These are phyloP conservation scores for Colletotrichum scovillei DNA, from an alignment of 2,329 filamentous ascomycete species.

Conservation along the genomic window DNA sequence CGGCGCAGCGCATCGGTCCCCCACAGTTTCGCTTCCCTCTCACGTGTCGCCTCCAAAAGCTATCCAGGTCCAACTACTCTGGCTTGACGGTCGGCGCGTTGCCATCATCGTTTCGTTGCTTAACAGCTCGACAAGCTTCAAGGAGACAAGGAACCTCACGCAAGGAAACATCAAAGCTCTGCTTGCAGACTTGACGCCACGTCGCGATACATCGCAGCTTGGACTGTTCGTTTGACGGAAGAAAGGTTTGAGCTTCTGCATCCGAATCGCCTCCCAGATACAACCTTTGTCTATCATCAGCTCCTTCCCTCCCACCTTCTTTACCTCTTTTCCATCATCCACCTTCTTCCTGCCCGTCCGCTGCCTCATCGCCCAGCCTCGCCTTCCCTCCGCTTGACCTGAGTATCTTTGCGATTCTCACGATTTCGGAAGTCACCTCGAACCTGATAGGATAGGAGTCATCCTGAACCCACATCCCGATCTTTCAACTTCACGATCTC, in stretches of 20 bases:
- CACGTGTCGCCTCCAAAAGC: conserved; percentile 30
- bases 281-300: conserved; percentile 37
- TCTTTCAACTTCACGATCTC: conserved; percentile 34
- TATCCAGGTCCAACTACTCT: conserved; percentile 8
- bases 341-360: conserved; percentile 25
- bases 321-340: conserved; percentile 30
- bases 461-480: conserved; percentile 34
- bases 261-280: conserved; percentile 44
- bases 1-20: conserved; percentile 30
- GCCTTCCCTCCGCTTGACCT: conserved; percentile 35
- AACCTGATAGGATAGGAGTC: conserved; percentile 34
- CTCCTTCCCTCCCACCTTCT: conserved; percentile 29
- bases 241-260: conserved; percentile 52
- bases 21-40: conserved; percentile 17
- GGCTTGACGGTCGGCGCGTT: conserved; percentile 27
- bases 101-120: conserved; percentile 16
- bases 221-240: conserved; percentile 43
- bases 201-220: conserved; percentile 35
- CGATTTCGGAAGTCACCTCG: conserved; percentile 36
- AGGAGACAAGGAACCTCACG: conserved; percentile 3
- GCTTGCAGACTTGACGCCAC: conserved; percentile 33
- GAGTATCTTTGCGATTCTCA: conserved; percentile 34
- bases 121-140: conserved; percentile 14
- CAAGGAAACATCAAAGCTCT: conserved; percentile 32
- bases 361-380: conserved; percentile 29